Evolutionary conservation across 1,284 basidiomycete genomes (phyloP), one percentile per base, ranked within the genome.

Genomic region (Boletus holoroseus): DNA sequence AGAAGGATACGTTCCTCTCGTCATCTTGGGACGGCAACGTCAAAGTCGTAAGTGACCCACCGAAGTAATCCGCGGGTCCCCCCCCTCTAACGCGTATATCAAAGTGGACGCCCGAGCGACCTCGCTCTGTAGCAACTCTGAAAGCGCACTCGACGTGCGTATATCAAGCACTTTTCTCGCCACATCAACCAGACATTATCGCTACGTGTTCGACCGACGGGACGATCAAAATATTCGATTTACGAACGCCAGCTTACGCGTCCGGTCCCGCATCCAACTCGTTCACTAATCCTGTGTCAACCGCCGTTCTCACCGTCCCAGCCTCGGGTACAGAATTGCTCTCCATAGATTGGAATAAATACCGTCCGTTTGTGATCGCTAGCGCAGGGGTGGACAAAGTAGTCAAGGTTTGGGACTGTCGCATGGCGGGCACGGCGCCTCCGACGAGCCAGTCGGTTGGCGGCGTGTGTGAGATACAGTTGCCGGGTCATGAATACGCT

Each of bases 261-360:
- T 66, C 73, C 11, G 72, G 72, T 7, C 69, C 76, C 12, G 64
- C 68, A 20, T 62, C 67, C 18, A 80, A 81, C 64, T 67, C 71
- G 34, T 87, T 85, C 61, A 80, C 82, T 6, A 71, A 76, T 47
- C 85, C 85, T 1, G 63, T 85, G 27, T 73, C 82, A 9, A 77
- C 82, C 7, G 77, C 86, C 3, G 81, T 76, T 18, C 74, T 88
- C 50, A 88, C 86, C 7, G 68, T 88, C 7, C 85, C 85, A 27
- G 85, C 82, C 2, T 83, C 84, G 3, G 76, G 77, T 2, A 81
- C 79, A 2, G 88, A 91, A 64, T 68, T 90, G 9, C 78, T 95
- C 16, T 78, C 83, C 7, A 67, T 94, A 30, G 92, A 95, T 61
- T 95, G 92, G 91, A 95, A 95, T 71, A 95, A 95, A 67, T 95